phyloP scores from a whole-genome alignment of 129 eudicot genomes.

The Artemisia argyi region DNA sequence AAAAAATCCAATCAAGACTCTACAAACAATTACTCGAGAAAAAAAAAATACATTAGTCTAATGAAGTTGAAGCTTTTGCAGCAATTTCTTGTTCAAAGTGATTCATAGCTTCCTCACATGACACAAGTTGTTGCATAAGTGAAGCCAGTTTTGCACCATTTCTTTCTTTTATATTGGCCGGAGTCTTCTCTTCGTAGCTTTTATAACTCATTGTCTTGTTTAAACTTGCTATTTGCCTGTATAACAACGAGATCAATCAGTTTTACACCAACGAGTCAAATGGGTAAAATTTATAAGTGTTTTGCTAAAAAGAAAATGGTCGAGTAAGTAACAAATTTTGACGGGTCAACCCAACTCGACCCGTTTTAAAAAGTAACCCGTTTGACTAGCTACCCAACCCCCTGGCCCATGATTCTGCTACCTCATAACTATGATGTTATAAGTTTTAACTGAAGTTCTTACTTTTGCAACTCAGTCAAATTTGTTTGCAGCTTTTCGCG shows the following conservation, averaged over 20 bases:
- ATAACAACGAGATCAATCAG: conserved; percentile 63
- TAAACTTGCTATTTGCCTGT: conserved; percentile 62
- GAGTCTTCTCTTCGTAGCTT: conserved; percentile 76
- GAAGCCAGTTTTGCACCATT: conserved; percentile 48
- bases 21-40: neutral
- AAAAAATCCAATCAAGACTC: no score
- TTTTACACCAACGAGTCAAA: neutral
- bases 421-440: neutral
- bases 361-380: no score
- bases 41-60: neutral
- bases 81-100: conserved; percentile 45
- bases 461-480: conserved; percentile 70
- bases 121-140: conserved; percentile 51
- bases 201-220: conserved; percentile 54
- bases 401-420: no score
- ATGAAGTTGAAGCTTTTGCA: neutral
- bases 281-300: no score
- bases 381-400: no score
- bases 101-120: conserved; percentile 50
- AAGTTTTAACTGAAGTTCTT: conserved; percentile 18
- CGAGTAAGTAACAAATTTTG: no score
- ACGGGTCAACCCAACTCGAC: no score
- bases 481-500: conserved; percentile 69
- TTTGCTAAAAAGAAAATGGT: no score
- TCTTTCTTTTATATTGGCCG: conserved; percentile 54